These are phyloP conservation scores for Penicillium maclennaniae DNA, from an alignment of 495 filamentous ascomycete genomes.

Conservation along the genomic window DNA sequence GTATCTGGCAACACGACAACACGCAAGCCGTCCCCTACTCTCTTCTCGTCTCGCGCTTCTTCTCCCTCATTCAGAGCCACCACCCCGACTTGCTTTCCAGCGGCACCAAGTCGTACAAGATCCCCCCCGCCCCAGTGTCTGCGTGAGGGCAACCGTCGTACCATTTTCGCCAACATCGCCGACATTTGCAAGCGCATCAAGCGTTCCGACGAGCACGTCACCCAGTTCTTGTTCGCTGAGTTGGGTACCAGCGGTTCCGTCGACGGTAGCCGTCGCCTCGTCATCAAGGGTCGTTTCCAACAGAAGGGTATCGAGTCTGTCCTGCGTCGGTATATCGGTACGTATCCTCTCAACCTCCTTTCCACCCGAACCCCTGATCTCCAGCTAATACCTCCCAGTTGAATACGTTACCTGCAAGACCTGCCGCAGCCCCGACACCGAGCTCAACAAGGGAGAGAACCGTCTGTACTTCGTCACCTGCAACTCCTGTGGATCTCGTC, in stretches of 20 bases:
- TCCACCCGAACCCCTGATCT: background rate
- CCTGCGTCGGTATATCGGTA: constrained; percentile 88
- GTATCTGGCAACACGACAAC: constrained; percentile 85
- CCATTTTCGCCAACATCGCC: constrained; percentile 95
- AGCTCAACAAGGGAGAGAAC: constrained; percentile 98
- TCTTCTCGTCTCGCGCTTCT: constrained; percentile 83
- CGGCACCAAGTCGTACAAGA: constrained; percentile 94
- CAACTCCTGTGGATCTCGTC: constrained; percentile 85
- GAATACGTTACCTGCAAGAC: constrained; percentile 99
- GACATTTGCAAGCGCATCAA: constrained; percentile 96
- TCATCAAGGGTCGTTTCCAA: constrained; percentile 98
- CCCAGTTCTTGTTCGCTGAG: constrained; percentile 94
- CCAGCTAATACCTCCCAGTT: constrained; percentile 43
- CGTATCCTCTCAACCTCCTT: constrained; percentile 21
- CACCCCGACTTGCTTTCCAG: constrained; percentile 89
- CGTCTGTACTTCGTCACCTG: constrained; percentile 82
- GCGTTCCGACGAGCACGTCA: constrained; percentile 94
- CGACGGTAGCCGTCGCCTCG: constrained; percentile 85
- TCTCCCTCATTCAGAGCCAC: constrained; percentile 82
- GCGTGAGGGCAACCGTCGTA: constrained; percentile 99
- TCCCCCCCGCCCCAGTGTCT: constrained; percentile 98
- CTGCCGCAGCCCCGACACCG: constrained; percentile 89
- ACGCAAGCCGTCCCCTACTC: constrained; percentile 75
- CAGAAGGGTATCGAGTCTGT: constrained; percentile 98
- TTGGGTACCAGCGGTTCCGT: constrained; percentile 94